Evolutionary conservation across 345 rosid genomes (phyloP).

Genomic region (Acer campestre): DNA sequence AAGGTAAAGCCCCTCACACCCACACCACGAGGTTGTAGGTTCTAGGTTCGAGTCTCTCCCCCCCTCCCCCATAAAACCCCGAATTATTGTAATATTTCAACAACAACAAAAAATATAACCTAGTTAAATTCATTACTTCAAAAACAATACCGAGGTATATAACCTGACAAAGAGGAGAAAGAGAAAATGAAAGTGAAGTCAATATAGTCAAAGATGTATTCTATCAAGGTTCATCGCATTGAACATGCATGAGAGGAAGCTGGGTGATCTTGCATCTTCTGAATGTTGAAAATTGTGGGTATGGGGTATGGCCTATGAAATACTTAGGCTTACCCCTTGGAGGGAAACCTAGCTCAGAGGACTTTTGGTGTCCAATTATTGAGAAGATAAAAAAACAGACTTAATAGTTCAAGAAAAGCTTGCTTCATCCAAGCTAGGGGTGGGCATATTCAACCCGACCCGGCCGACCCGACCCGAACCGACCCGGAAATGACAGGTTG

Average conservation of each 20-base stretch:
- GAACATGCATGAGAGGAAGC: background rate
- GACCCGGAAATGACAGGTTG: too few species aligned
- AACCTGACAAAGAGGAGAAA: background rate
- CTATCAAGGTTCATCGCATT: background rate
- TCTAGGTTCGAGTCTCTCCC: too few species aligned
- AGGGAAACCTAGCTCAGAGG: background rate
- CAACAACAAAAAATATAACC: too few species aligned
- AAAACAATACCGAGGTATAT: background rate
- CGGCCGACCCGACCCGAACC: too few species aligned
- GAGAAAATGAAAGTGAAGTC: background rate
- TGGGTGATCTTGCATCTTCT: background rate
- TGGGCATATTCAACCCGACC: too few species aligned
- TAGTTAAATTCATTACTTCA: background rate
- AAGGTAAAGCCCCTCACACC: too few species aligned
- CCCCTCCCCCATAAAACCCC: too few species aligned
- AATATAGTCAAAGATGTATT: too few species aligned
- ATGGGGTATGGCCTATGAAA: background rate
- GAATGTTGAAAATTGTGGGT: background rate
- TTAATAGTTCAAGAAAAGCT: background rate
- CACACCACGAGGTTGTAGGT: too few species aligned
- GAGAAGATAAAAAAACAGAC: background rate
- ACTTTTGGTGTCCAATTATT: background rate
- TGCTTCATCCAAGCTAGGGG: background rate
- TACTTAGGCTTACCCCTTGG: background rate
- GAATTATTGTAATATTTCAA: too few species aligned